Evolutionary conservation across 805 yeast genomes (phyloP).

Genomic region (Wilhelminamyces savonicus): DNA sequence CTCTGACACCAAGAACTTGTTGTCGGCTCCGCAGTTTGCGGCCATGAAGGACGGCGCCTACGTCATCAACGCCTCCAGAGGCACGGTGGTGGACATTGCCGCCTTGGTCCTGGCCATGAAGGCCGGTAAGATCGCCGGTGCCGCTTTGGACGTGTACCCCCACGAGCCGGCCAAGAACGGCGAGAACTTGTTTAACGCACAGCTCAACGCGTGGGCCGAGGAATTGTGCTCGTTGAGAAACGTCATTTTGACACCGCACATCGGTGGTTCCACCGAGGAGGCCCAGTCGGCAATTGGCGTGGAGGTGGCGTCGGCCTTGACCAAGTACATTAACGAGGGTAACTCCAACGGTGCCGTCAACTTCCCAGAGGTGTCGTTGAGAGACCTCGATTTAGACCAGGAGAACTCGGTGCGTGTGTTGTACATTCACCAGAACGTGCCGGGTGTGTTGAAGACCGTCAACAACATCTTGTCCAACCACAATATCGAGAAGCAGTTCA

Average conservation of each 20-base stretch:
- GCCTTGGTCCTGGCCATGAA: slow-evolving; percentile 89
- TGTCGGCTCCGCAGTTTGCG: slow-evolving; percentile 84
- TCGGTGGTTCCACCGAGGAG: slow-evolving; percentile 99
- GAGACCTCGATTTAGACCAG: slow-evolving; percentile 83
- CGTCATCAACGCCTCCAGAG: slow-evolving; percentile 93
- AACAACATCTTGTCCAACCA: slow-evolving; percentile 91
- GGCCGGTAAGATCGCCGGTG: slow-evolving; percentile 92
- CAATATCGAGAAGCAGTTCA: slow-evolving; percentile 95
- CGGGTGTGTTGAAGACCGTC: slow-evolving; percentile 96
- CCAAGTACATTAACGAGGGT: slow-evolving; percentile 95
- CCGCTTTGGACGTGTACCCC: slow-evolving; percentile 94
- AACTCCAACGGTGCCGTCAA: slow-evolving; percentile 91
- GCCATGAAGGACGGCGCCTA: slow-evolving; percentile 97
- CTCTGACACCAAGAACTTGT: slow-evolving; percentile 83
- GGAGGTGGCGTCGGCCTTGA: slow-evolving; percentile 82
- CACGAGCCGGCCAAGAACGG: slow-evolving; percentile 98
- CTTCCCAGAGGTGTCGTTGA: slow-evolving; percentile 95
- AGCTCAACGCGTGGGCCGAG: slow-evolving; percentile 75
- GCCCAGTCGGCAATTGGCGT: slow-evolving; percentile 97
- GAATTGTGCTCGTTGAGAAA: slow-evolving; percentile 80
- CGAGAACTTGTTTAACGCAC: slow-evolving; percentile 63
- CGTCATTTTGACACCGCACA: slow-evolving; percentile 91
- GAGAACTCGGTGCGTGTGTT: slow-evolving; percentile 86
- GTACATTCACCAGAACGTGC: slow-evolving; percentile 95
- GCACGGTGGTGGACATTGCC: slow-evolving; percentile 94